Evolutionary conservation across 2,329 filamentous ascomycete species (phyloP), one percentile per base, ranked within the genome.

Genomic region (Periglandula ipomoeae): DNA sequence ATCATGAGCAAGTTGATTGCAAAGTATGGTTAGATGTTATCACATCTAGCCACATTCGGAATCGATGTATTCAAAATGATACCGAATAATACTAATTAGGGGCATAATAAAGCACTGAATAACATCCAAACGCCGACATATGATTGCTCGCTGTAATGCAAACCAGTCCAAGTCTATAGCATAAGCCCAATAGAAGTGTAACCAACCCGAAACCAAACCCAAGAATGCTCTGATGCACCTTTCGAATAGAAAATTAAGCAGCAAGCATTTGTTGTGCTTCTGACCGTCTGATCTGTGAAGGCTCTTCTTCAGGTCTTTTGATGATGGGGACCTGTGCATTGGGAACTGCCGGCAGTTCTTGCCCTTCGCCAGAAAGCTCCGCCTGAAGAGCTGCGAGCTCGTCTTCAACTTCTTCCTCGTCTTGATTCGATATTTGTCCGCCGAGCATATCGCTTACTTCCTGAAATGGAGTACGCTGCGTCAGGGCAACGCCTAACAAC

Each of bases 401-500:
- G 61, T 96, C 90, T 64, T 98, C 93, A 30, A 98, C 93, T 61
- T 96, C 93, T 61, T 97, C 91, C 66, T 98, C 93, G 67, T 98
- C 93, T 60, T 94, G 86, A 61, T 89, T 93, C 13, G 89, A 88
- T 72, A 98, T 90, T 58, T 84, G 82, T 11, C 87, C 87, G 30
- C 84, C 87, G 3, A 98, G 79, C 78, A 96, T 87, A 44, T 95
- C 88, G 68, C 85, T 93, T 58, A 98, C 79, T 72, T 98, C 91
- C 87, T 95, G 60, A 55, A 56, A 11, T 9, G 2, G 26, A 23
- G 27, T 35, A 22, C 8, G 8, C 2, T 4, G 40, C 11, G 43
- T 56, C n/a, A 56, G 53, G n/a, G 47, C 20, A 9, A 8, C 39
- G 10, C 3, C 5, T 8, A 24, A 4, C 41, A 38, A 30, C 19